Conservation (phyloP, 257 asterid species). For the Rubia yunnanensis region DNA sequence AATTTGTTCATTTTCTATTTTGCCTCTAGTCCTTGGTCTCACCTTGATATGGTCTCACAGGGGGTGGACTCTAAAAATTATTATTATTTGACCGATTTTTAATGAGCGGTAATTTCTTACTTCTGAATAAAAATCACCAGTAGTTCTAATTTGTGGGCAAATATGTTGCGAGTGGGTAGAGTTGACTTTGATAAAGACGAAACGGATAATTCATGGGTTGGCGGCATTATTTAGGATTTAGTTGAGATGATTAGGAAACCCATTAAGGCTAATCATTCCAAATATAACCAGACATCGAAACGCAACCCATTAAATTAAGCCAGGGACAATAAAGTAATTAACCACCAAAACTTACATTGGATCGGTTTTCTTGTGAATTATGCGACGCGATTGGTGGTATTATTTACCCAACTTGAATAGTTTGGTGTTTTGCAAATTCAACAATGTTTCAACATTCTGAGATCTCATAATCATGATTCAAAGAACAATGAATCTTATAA, state of each 20-base stretch:
- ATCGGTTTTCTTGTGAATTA: background rate
- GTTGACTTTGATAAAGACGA: slow-evolving; percentile 22
- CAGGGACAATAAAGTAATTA: background rate
- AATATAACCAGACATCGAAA: slow-evolving; percentile 12
- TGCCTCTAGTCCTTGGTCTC: no score
- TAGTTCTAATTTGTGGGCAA: background rate
- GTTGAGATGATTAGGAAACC: slow-evolving; percentile 17
- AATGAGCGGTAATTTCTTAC: no score
- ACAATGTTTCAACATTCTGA: background rate
- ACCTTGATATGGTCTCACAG: no score
- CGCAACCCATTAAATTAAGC: slow-evolving; percentile 9
- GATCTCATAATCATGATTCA: background rate
- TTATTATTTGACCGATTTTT: no score
- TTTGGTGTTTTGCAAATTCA: background rate
- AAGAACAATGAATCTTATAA: background rate
- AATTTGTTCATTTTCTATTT: no score
- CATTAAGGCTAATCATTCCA: slow-evolving; percentile 11
- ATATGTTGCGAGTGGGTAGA: slow-evolving; percentile 3
- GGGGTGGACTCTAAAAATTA: no score
- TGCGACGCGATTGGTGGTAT: background rate
- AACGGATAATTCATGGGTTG: background rate
- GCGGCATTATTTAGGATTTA: slow-evolving; percentile 6
- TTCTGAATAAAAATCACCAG: no score
- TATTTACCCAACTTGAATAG: background rate
- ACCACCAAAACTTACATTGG: background rate